These are phyloP conservation scores for Nematocida ironsii DNA, from an alignment of 371 early-diverging fungal species.

Conservation along the genomic window DNA sequence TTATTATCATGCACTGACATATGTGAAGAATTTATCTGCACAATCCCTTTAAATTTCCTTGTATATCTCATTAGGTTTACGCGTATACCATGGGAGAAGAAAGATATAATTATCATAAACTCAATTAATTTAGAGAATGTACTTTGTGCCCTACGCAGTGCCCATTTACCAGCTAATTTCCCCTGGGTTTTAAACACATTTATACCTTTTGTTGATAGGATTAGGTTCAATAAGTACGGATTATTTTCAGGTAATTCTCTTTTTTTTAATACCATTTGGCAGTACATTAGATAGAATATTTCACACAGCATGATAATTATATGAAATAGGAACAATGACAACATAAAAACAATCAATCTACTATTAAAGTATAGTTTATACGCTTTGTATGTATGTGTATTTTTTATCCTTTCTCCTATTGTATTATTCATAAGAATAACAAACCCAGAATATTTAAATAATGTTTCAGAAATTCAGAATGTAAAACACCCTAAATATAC, in stretches of 20 bases:
- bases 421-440: slow-evolving; percentile 47
- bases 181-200: slow-evolving; percentile 17
- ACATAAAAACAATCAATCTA: slow-evolving; percentile 28
- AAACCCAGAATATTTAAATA: slow-evolving; percentile 47
- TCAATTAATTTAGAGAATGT: slow-evolving; percentile 32
- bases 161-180: neutral
- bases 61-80: slow-evolving; percentile 2
- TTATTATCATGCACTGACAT: slow-evolving; percentile 37
- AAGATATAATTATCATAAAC: slow-evolving; percentile 31
- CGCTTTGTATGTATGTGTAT: neutral
- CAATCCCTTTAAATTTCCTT: neutral
- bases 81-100: slow-evolving; percentile 47
- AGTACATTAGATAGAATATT: slow-evolving; percentile 5
- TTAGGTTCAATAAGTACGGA: neutral
- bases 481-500: neutral
- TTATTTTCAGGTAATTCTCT: slow-evolving; percentile 1
- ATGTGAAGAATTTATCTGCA: slow-evolving; percentile 43
- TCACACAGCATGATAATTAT: slow-evolving; percentile 24
- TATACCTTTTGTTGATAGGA: neutral
- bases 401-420: neutral
- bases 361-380: slow-evolving; percentile 41
- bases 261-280: neutral
- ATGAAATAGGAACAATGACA: slow-evolving; percentile 37
- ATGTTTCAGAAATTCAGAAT: slow-evolving; percentile 36
- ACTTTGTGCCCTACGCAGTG: neutral